Base-by-base conservation (phyloP, 2,329 filamentous ascomycete species). In the Microdochium nivale region DNA sequence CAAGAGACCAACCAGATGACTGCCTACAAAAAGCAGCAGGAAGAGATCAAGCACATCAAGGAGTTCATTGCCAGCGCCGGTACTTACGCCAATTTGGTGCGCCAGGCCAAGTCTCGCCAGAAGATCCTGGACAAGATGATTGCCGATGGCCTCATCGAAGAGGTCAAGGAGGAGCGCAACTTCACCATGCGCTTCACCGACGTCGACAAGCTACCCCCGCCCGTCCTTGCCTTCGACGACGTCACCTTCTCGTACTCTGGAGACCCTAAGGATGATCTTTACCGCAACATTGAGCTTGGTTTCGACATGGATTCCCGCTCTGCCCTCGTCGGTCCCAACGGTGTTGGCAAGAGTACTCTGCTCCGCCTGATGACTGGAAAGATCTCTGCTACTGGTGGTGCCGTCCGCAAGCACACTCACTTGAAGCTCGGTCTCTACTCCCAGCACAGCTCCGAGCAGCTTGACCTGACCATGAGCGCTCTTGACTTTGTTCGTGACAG, bases 91-190 rank as follows among this genome's bases (percentile, higher is more conserved):
- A 99, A 99, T 79, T 81, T 99, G 78, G 94, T 99, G 68, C 83
- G 89, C 71, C 94, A 99, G 76, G 95, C 95, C 73, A 99, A 99
- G 81, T 97, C 94, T 44, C 86, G 94, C 59, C 94, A 99, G 75
- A 99, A 99, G 89, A 97, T 97, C 72, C 81, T 97, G 60, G 94
- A 99, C 82, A 99, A 99, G 86, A 99, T 99, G 94, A 92, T 97
- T 80, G 94, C 95, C 62, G 94, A 99, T 65, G 94, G 94, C 60
- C 94, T 97, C 73, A 97, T 99, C 68, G 87, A 99, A 74, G 88
- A 90, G 52, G 90, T 99, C 56, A 73, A 79, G 52, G 74, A 82
- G 58, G 94, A 99, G 74, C 82, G 84, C 56, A 87, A 96, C 66
- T 99, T 99, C 77, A 92, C 86, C 53, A 99, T 99, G 86, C 86